Evolutionary conservation across 768 basidiomycete genomes (phyloP).

Genomic region (Candolleomyces aberdarensis): DNA sequence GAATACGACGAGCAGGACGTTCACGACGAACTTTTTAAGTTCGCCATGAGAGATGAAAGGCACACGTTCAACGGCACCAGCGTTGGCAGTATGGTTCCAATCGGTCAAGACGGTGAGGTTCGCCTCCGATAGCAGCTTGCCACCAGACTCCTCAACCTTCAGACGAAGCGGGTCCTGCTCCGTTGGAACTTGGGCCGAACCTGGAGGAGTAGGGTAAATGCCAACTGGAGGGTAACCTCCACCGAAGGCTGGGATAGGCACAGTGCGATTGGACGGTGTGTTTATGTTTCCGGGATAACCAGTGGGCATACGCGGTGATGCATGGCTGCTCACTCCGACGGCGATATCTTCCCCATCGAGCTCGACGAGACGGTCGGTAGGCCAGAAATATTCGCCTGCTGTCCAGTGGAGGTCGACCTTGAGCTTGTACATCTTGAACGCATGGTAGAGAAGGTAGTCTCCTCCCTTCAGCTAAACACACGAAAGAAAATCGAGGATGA

Average conservation of each 20-base stretch:
- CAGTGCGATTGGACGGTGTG: conserved; percentile 17
- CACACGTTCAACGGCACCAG: conserved; percentile 64
- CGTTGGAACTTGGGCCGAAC: background rate
- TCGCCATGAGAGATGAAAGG: conserved; percentile 64
- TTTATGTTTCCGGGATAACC: conserved; percentile 18
- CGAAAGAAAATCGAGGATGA: background rate
- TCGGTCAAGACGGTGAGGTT: conserved; percentile 63
- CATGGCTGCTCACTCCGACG: conserved; percentile 8
- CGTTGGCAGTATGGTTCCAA: conserved; percentile 30
- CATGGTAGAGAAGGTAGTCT: conserved; percentile 72
- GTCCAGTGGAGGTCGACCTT: conserved; percentile 75
- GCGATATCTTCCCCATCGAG: conserved; percentile 44
- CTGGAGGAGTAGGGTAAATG: conserved; percentile 35
- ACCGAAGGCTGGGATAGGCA: conserved; percentile 13
- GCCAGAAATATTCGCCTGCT: conserved; percentile 83
- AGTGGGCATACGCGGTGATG: conserved; percentile 6
- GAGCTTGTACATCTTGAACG: conserved; percentile 74
- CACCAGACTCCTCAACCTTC: conserved; percentile 67
- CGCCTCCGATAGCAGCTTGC: conserved; percentile 57
- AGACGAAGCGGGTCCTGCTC: conserved; percentile 42
- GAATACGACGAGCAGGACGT: conserved; percentile 68
- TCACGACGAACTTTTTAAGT: conserved; percentile 72
- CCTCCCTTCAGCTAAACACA: conserved; percentile 65
- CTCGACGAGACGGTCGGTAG: conserved; percentile 67
- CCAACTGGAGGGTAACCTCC: conserved; percentile 33